Evolutionary conservation across 2,329 filamentous ascomycete genomes (phyloP).

Genomic region (Penicillium sp.): DNA sequence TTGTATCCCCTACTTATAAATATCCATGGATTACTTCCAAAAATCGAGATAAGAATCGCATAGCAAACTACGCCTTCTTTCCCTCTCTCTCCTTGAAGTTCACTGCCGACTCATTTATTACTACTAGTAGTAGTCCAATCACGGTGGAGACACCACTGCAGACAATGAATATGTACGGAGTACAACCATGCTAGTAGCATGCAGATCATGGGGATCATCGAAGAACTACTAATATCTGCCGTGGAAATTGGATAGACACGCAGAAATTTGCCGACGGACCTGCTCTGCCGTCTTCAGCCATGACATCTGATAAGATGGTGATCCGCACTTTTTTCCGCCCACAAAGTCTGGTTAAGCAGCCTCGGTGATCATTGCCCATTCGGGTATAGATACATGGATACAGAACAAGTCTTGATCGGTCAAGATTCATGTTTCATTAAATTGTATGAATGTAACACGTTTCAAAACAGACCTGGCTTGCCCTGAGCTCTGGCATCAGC

Average conservation of each 20-base stretch:
- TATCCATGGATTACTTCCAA: too few species aligned
- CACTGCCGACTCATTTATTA: not conserved
- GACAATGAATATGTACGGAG: too few species aligned
- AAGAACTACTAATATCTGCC: slow-evolving; percentile 5
- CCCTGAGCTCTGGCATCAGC: not conserved
- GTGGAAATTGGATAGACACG: not conserved
- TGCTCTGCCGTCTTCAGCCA: not conserved
- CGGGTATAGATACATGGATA: not conserved
- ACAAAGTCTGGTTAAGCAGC: slow-evolving; percentile 3
- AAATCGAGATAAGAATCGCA: too few species aligned
- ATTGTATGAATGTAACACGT: not conserved
- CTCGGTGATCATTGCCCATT: not conserved
- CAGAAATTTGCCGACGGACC: not conserved
- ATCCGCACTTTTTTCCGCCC: slow-evolving; percentile 10
- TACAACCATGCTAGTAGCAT: too few species aligned
- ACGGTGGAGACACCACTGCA: not conserved
- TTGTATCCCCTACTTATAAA: not conserved
- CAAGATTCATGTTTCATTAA: slow-evolving; percentile 7
- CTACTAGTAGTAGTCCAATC: slow-evolving; percentile 3
- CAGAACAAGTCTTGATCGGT: slow-evolving; percentile 7
- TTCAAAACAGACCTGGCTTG: not conserved
- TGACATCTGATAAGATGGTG: slow-evolving; percentile 20
- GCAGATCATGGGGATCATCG: slow-evolving; percentile 8
- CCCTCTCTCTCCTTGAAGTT: not conserved
- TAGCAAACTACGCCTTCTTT: too few species aligned